Conservation (phyloP, 2,329 filamentous ascomycete genomes). For the Penicillium rolfsii region DNA sequence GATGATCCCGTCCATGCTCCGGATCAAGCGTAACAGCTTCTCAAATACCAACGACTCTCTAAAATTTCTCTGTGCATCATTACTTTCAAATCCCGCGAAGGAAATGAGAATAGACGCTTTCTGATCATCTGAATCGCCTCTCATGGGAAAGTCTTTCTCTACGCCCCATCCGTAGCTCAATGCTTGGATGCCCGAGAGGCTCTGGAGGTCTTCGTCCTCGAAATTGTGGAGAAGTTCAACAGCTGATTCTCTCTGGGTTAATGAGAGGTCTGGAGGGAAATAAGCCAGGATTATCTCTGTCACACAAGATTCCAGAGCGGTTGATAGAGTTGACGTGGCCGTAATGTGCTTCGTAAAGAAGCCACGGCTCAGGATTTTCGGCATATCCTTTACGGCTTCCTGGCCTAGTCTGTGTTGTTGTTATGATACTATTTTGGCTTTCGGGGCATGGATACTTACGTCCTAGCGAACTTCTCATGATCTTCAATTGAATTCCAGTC, state of each 20-base stretch:
- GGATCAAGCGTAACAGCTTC: background rate
- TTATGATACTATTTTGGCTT: background rate
- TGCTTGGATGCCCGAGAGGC: background rate
- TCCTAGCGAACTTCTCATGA: background rate
- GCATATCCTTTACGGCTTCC: constrained; percentile 2
- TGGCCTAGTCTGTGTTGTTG: background rate
- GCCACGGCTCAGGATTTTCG: background rate
- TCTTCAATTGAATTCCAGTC: constrained; percentile 2
- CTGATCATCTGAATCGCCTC: background rate
- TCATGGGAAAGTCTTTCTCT: constrained; percentile 1
- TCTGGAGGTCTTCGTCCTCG: background rate
- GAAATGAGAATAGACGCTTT: background rate
- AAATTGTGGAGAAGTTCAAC: background rate
- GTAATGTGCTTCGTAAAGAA: constrained; percentile 1
- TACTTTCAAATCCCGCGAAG: background rate
- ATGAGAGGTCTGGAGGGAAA: background rate
- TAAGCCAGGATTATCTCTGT: constrained; percentile 2
- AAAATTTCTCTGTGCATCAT: background rate
- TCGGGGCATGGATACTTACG: background rate
- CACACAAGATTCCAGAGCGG: background rate
- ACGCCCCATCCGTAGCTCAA: constrained; percentile 6
- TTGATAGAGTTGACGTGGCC: background rate
- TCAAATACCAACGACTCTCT: background rate
- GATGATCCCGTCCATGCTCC: background rate
- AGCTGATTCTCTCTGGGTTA: background rate